Conservation (phyloP, 1,284 basidiomycete species). For the Ceratobasidium sp. region DNA sequence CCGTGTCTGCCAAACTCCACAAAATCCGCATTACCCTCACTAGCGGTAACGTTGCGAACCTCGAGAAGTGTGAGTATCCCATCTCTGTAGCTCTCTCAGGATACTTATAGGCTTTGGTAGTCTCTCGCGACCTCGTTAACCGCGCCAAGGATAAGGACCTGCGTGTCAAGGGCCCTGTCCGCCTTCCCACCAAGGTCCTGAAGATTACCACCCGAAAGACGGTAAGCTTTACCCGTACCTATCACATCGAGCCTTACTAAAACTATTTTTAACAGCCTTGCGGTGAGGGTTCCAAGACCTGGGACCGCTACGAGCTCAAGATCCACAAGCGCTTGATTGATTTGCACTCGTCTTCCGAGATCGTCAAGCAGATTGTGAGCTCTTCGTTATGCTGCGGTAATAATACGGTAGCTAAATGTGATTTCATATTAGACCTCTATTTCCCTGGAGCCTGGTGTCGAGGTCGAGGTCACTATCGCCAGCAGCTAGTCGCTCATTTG, state of each 20-base stretch:
- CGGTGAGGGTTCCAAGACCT: slow-evolving; percentile 99
- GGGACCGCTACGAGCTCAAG: slow-evolving; percentile 99
- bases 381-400: background rate
- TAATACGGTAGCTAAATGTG: background rate
- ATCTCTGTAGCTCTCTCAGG: background rate
- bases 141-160: slow-evolving; percentile 99
- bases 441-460: slow-evolving; percentile 98
- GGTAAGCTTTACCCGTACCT: slow-evolving; percentile 56
- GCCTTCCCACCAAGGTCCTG: slow-evolving; percentile 98
- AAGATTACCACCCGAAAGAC: slow-evolving; percentile 99
- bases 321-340: slow-evolving; percentile 99
- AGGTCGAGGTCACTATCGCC: slow-evolving; percentile 99
- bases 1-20: slow-evolving; percentile 90
- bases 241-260: background rate
- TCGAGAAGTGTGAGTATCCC: slow-evolving; percentile 91
- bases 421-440: slow-evolving; percentile 84
- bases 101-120: slow-evolving; percentile 53
- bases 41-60: slow-evolving; percentile 95
- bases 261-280: slow-evolving; percentile 70
- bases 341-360: slow-evolving; percentile 97
- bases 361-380: slow-evolving; percentile 99
- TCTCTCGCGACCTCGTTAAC: slow-evolving; percentile 96
- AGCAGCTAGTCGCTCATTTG: slow-evolving; percentile 18
- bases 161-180: slow-evolving; percentile 98
- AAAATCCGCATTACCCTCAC: slow-evolving; percentile 99